Evolutionary conservation across 768 basidiomycete species (phyloP).

Genomic region (Panaeolus cyanescens): DNA sequence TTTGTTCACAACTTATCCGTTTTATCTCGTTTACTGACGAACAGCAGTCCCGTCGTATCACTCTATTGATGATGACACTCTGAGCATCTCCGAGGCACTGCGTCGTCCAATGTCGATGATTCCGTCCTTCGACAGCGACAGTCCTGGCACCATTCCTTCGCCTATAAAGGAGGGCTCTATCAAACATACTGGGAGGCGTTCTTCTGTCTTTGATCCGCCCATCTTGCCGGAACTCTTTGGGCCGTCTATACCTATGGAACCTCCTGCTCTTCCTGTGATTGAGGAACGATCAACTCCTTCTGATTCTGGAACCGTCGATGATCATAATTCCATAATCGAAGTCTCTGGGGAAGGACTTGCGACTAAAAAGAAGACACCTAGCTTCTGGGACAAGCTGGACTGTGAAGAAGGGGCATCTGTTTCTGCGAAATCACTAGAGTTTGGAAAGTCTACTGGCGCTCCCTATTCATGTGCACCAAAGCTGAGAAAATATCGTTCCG

Average conservation of each 20-base stretch:
- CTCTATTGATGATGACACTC: conserved; percentile 5
- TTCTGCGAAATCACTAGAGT: conserved; percentile 20
- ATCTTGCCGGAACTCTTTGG: conserved; percentile 7
- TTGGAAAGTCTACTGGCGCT: conserved; percentile 18
- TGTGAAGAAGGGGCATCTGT: conserved; percentile 30
- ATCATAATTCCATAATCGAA: not conserved
- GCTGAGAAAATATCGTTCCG: conserved; percentile 40
- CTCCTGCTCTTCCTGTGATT: not conserved
- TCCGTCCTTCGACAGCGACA: conserved; percentile 7
- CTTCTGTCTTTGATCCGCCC: not conserved
- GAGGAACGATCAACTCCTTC: conserved; percentile 7
- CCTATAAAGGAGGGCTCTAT: not conserved
- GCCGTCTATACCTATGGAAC: not conserved
- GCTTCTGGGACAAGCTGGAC: conserved; percentile 51
- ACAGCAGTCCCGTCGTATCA: conserved; percentile 12
- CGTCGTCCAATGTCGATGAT: conserved; percentile 10
- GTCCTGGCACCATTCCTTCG: not conserved
- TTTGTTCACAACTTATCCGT: conserved; percentile 14
- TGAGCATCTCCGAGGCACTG: conserved; percentile 6
- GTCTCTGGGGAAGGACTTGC: conserved; percentile 4
- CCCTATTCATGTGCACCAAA: conserved; percentile 31
- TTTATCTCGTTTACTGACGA: not conserved
- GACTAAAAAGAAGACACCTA: conserved; percentile 4
- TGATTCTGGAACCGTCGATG: conserved; percentile 10
- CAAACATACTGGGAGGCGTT: not conserved